phyloP scores from a whole-genome alignment of 2,329 filamentous ascomycete species.

The Penicillium polonicum region DNA sequence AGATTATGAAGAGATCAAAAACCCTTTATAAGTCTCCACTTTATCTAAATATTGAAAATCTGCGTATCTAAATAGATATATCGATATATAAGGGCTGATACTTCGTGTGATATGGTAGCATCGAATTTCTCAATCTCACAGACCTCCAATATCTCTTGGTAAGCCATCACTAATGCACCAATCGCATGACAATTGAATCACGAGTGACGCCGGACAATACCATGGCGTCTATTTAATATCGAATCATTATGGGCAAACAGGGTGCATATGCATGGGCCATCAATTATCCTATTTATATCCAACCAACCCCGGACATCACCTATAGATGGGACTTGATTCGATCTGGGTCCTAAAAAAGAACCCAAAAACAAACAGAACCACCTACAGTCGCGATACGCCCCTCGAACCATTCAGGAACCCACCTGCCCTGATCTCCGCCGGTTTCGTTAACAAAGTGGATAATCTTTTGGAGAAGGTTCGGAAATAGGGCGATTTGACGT shows the following conservation, averaged over 20 bases:
- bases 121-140: not conserved
- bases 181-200: conserved; percentile 23
- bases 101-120: conserved; percentile 1
- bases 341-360: not conserved
- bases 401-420: conserved; percentile 19
- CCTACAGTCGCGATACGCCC: conserved; percentile 26
- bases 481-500: conserved; percentile 27
- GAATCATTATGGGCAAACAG: not conserved
- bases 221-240: not conserved
- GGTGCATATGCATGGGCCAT: conserved; percentile 1
- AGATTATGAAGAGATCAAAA: not conserved
- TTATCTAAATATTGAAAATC: not conserved
- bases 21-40: conserved; percentile 7
- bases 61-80: not conserved
- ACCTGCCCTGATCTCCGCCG: conserved; percentile 26
- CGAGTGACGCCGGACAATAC: conserved; percentile 8
- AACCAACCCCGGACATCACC: not conserved
- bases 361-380: not conserved
- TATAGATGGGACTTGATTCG: not conserved
- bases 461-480: conserved; percentile 23
- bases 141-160: conserved; percentile 2
- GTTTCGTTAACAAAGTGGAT: conserved; percentile 21
- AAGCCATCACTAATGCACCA: conserved; percentile 15
- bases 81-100: no score
- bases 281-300: conserved; percentile 19